Evolutionary conservation across 257 asterid species (phyloP).

Genomic region (Ballota nigra): DNA sequence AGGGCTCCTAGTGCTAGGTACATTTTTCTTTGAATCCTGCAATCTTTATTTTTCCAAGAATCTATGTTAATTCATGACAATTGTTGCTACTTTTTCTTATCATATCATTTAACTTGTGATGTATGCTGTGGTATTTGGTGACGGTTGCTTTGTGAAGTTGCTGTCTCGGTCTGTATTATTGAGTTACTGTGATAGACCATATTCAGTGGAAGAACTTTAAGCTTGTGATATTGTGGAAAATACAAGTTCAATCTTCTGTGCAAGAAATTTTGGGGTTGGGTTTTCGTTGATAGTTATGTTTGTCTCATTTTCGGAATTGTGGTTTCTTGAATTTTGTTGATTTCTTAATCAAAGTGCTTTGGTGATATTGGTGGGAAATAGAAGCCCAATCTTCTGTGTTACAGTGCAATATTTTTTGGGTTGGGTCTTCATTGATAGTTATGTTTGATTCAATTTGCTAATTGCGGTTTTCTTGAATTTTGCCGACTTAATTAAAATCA

Average conservation of each 20-base stretch:
- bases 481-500: not conserved
- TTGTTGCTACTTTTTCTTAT: not conserved
- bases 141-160: not conserved
- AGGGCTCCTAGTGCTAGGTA: slow-evolving; percentile 99
- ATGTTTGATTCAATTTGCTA: not conserved
- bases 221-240: not conserved
- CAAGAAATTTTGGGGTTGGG: slow-evolving; percentile 8
- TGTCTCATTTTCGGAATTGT: not conserved
- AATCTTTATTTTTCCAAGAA: not conserved
- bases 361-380: slow-evolving; percentile 6
- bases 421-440: slow-evolving; percentile 4
- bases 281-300: slow-evolving; percentile 8
- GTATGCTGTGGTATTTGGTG: not conserved
- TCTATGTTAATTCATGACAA: not conserved
- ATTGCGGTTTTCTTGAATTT: slow-evolving; percentile 11
- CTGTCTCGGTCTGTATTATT: not conserved
- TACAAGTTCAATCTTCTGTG: not conserved
- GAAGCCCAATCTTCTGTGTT: slow-evolving; percentile 3
- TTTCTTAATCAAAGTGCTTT: not conserved
- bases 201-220: not conserved
- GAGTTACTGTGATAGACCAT: not conserved
- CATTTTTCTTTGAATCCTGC: slow-evolving; percentile 9
- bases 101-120: not conserved
- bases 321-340: slow-evolving; percentile 3
- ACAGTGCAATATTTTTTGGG: slow-evolving; percentile 9